Evolutionary conservation across 768 basidiomycete genomes (phyloP).

Genomic region (Exsudoporus frostii): DNA sequence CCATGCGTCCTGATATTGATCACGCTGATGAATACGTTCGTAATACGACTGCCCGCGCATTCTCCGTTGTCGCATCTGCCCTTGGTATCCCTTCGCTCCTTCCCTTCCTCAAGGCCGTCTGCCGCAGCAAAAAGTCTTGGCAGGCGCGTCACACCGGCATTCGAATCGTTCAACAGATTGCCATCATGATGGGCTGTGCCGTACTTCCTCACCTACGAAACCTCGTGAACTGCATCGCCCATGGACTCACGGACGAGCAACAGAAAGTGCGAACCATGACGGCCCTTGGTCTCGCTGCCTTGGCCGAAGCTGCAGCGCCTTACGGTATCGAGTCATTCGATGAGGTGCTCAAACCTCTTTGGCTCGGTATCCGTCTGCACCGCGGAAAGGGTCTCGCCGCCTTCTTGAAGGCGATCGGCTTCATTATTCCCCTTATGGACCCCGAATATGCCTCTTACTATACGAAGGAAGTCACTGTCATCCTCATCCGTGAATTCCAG

Average conservation of each 20-base stretch:
- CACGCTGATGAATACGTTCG: slow-evolving; percentile 99
- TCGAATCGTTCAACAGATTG: slow-evolving; percentile 98
- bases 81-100: slow-evolving; percentile 96
- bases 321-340: slow-evolving; percentile 99
- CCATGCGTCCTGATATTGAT: slow-evolving; percentile 99
- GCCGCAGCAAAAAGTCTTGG: slow-evolving; percentile 99
- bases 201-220: slow-evolving; percentile 96
- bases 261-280: slow-evolving; percentile 83
- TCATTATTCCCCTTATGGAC: slow-evolving; percentile 99
- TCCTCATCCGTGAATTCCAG: slow-evolving; percentile 97
- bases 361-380: slow-evolving; percentile 75
- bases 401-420: slow-evolving; percentile 91
- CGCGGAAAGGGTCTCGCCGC: slow-evolving; percentile 77
- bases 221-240: slow-evolving; percentile 92
- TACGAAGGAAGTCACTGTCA: slow-evolving; percentile 95
- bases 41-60: slow-evolving; percentile 97
- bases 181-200: slow-evolving; percentile 99
- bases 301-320: slow-evolving; percentile 95
- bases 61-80: slow-evolving; percentile 98
- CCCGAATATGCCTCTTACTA: slow-evolving; percentile 99
- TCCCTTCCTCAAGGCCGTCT: slow-evolving; percentile 97
- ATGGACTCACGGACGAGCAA: slow-evolving; percentile 73
- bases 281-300: slow-evolving; percentile 75
- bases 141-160: slow-evolving; percentile 99
- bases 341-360: slow-evolving; percentile 80